Base-by-base conservation (phyloP, 1,139 yeast genomes). In the Candida tetrigidarum region DNA sequence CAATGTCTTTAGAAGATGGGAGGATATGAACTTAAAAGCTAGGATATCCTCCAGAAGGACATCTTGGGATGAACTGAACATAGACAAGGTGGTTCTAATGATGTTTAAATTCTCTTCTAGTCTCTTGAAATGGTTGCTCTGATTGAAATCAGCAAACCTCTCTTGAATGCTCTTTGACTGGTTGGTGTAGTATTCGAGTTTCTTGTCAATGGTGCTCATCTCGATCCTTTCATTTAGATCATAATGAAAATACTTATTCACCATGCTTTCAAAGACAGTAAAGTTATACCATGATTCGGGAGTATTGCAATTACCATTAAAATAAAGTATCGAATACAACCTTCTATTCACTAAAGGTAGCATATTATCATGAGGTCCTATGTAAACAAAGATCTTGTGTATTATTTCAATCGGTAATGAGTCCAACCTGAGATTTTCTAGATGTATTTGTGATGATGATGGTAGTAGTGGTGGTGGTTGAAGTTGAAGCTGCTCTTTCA, bases 321-420 rank as follows among this genome's bases (percentile, higher is more conserved):
- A 56, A 15, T 49, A 52, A 22, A 73, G 53, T 1, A 65, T 48
- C 3, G 41, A 38, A 43, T 62, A 43, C 18, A 73, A 52, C 26
- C 56, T 51, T 40, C 54, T 56, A 51, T 61, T 69, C 1, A 61
- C 53, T 14, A 64, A 50, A 1, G 67, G 61, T 33, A 54, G 49
- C 41, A 65, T 64, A 36, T 59, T 55, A 3, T 57, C 59, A 28
- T 19, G 7, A 2, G 71, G 54, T 5, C 71, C 69, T 1, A 69
- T 55, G 19, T 50, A 48, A 5, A 66, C 51, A 49, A 69, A 74
- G 16, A 74, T 67, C 27, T 56, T 52, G 14, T 51, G 50, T 10
- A 73, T 41, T 1, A 74, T 44, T 40, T 72, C 76, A 4, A 50
- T 42, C 1, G 80, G 78, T 14, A 74, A 54, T 20, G 36, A 16